A percentile compares a stretch with the other conserved stretches of the same genome.
Conservation (phyloP, 164 flowering plant genomes). For the Umbilicus rupestris region DNA sequence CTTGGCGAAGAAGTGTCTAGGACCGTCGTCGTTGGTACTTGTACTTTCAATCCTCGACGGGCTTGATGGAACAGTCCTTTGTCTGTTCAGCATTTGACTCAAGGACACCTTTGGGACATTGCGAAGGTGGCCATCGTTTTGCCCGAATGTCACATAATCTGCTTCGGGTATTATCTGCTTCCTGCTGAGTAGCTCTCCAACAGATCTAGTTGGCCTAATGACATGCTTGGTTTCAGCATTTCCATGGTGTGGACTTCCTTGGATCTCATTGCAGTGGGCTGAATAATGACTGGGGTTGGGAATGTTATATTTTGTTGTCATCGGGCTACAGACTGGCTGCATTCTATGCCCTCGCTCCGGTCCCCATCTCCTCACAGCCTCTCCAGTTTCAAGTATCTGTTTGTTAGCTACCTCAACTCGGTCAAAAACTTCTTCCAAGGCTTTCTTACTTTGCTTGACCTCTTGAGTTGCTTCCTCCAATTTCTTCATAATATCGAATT, state of each 20-base stretch:
- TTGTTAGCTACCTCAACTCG: constrained; percentile 25
- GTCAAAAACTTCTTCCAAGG: constrained; percentile 28
- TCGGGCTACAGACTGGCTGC: constrained; percentile 8
- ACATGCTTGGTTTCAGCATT: constrained; percentile 25
- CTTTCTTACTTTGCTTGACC: constrained; percentile 22
- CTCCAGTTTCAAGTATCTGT: constrained; percentile 24
- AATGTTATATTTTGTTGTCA: constrained; percentile 14
- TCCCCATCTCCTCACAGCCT: constrained; percentile 21
- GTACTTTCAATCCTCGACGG: constrained; percentile 18
- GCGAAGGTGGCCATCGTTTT: constrained; percentile 9
- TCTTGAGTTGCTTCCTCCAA: constrained; percentile 31
- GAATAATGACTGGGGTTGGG: constrained; percentile 14
- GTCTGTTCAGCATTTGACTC: constrained; percentile 51
- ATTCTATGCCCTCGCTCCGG: constrained; percentile 13
- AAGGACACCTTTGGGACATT: constrained; percentile 33
- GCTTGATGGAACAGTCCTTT: constrained; percentile 23
- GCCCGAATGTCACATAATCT: constrained; percentile 16
- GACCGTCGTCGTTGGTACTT: constrained; percentile 13
- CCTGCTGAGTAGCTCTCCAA: constrained; percentile 46
- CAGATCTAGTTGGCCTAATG: constrained; percentile 32
- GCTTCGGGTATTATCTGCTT: constrained; percentile 28
- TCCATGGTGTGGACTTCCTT: constrained; percentile 10
- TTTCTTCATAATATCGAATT: constrained; percentile 23
- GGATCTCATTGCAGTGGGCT: constrained; percentile 7
- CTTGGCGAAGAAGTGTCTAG: constrained; percentile 25